Conservation (phyloP, 2,329 filamentous ascomycete genomes). For the Phyllosticta citriasiana region DNA sequence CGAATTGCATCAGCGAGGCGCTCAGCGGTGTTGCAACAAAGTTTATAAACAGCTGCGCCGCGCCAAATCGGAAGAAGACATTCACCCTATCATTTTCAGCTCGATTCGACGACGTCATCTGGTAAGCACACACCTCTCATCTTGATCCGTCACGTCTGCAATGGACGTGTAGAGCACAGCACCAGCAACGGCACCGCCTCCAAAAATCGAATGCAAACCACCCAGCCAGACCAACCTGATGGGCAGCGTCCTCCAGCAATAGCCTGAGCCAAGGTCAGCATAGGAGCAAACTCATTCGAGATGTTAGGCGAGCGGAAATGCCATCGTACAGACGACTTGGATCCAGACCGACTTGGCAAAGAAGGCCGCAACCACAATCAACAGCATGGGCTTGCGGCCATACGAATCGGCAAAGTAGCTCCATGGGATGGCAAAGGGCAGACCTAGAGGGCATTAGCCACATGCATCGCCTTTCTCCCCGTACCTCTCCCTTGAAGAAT, state of each 20-base stretch:
- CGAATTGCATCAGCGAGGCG: slow-evolving; percentile 24
- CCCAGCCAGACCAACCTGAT: slow-evolving; percentile 23
- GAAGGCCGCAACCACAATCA: slow-evolving; percentile 19
- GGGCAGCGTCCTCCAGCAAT: slow-evolving; percentile 25
- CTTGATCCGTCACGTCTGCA: slow-evolving; percentile 22
- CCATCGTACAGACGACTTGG: slow-evolving; percentile 19
- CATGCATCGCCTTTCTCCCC: slow-evolving; percentile 12
- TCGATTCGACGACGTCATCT: background rate
- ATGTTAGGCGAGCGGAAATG: background rate
- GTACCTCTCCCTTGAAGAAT: background rate
- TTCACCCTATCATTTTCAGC: slow-evolving; percentile 14
- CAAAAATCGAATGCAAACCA: slow-evolving; percentile 20
- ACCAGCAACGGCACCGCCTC: slow-evolving; percentile 17
- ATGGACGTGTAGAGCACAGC: slow-evolving; percentile 20
- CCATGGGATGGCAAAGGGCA: slow-evolving; percentile 25
- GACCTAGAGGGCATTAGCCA: slow-evolving; percentile 2
- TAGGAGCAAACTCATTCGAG: background rate
- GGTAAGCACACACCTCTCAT: slow-evolving; percentile 5
- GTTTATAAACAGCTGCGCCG: slow-evolving; percentile 17
- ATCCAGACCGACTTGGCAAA: slow-evolving; percentile 17
- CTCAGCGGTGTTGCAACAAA: slow-evolving; percentile 23
- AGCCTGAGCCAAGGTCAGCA: slow-evolving; percentile 12
- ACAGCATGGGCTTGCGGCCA: slow-evolving; percentile 23
- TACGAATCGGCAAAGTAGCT: slow-evolving; percentile 26
- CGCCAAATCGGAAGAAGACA: slow-evolving; percentile 22